These are phyloP conservation scores for Myxozyma monticola DNA, from an alignment of 805 yeast species.

Conservation along the genomic window DNA sequence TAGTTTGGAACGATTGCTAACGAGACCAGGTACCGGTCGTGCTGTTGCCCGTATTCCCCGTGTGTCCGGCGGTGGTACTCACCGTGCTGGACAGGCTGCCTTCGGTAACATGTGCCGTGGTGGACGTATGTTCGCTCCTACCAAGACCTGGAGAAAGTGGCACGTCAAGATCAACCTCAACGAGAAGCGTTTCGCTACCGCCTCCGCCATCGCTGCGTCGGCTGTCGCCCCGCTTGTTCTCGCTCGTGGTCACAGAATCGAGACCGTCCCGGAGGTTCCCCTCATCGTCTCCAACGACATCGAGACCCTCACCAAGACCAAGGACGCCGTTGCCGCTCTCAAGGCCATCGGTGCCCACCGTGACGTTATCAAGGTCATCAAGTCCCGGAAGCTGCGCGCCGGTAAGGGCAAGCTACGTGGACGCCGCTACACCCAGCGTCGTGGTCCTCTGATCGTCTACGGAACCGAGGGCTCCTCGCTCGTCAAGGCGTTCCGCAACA, in stretches of 20 bases:
- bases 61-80: constrained; percentile 99
- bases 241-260: constrained; percentile 99
- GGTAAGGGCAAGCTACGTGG: constrained; percentile 99
- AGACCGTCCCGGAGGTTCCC: constrained; percentile 97
- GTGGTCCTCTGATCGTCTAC: constrained; percentile 99
- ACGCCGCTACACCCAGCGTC: constrained; percentile 99
- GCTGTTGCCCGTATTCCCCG: constrained; percentile 99
- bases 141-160: constrained; percentile 99
- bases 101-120: constrained; percentile 99
- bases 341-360: constrained; percentile 99
- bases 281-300: constrained; percentile 91
- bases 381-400: constrained; percentile 98
- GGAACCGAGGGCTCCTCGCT: constrained; percentile 90
- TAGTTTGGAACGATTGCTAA: too few relatives aligned
- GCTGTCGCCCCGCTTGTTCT: constrained; percentile 97
- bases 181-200: constrained; percentile 99
- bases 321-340: constrained; percentile 97
- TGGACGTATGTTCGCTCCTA: constrained; percentile 99
- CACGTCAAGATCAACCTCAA: constrained; percentile 99
- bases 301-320: constrained; percentile 93
- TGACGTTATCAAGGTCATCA: constrained; percentile 96
- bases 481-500: constrained; percentile 98
- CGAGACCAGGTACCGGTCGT: constrained; percentile 88
- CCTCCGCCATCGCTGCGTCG: constrained; percentile 99
- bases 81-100: constrained; percentile 99